Evolutionary conservation across 2,329 filamentous ascomycete species (phyloP).

Genomic region (Shiraia bambusicola): DNA sequence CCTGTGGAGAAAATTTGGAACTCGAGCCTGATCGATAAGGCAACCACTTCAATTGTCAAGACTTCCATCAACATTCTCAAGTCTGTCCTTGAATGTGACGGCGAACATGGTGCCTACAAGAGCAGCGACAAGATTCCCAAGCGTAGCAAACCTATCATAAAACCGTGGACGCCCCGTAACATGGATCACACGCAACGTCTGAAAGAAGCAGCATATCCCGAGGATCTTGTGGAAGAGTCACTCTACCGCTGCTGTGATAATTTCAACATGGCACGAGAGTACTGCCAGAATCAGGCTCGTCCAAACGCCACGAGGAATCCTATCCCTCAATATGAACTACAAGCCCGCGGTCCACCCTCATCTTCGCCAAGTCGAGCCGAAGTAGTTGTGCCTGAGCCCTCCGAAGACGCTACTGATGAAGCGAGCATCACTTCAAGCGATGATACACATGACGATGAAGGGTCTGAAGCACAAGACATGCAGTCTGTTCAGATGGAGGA

Average conservation of each 20-base stretch:
- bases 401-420: constrained; percentile 30
- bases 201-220: constrained; percentile 52
- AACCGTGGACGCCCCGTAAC: constrained; percentile 55
- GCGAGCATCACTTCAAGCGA: constrained; percentile 31
- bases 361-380: constrained; percentile 37
- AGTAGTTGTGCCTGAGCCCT: constrained; percentile 34
- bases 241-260: constrained; percentile 79
- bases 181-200: constrained; percentile 49
- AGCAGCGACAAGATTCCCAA: constrained; percentile 61
- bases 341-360: constrained; percentile 31
- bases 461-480: constrained; percentile 31
- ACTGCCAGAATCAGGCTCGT: constrained; percentile 66
- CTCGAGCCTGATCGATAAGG: constrained; percentile 78
- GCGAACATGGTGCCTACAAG: constrained; percentile 66
- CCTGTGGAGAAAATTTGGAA: constrained; percentile 80
- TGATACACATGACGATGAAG: constrained; percentile 27
- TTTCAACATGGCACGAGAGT: constrained; percentile 63
- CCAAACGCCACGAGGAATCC: constrained; percentile 65
- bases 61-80: constrained; percentile 82
- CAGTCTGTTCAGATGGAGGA: constrained; percentile 47
- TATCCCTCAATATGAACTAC: constrained; percentile 56
- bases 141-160: constrained; percentile 49
- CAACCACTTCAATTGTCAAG: constrained; percentile 73
- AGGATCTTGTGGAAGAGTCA: constrained; percentile 72
- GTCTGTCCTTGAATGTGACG: constrained; percentile 73